Evolutionary conservation across 2,329 filamentous ascomycete species (phyloP), one percentile per base, ranked within the genome.

Genomic region (Trichothecium roseum): DNA sequence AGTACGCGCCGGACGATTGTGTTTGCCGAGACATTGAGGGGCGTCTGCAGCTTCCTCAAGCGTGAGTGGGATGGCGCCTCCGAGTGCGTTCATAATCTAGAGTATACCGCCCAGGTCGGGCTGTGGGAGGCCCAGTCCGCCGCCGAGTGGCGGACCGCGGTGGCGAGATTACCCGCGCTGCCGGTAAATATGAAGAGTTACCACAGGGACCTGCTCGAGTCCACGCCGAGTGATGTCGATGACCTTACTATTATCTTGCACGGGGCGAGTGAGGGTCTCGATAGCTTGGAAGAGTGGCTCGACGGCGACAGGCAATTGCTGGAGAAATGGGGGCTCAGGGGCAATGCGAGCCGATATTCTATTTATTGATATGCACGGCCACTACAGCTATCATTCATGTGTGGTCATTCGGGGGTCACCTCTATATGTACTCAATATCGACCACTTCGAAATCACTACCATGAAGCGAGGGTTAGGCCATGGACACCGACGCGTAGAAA

Each of bases 71-170:
- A 40, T 12, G 30, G 35, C 18, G 38, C 32, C 5, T 28, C 38
- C 16, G 36, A 28, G 17, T 31, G 38, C 31, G 28, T 30, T 13
- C 18, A 30, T 20, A 32, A 28, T 20, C 36, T 40, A 16, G 33
- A 32, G 36, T 40, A 35, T 8, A 38, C 38, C 10, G 38, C 36
- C 4, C 36, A 38, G 20, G 36, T 24, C 13, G 38, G 36, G 8
- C 36, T 40, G n/a, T 40, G 38, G 38, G 29, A 30, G 36, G 38
- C 38, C 24, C 31, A 30, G 35, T 26, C 33, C 8, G 37, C 34
- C 4, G 36, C 34, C 10, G 32, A 35, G 9, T 40, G 32, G 34
- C 15, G n/a, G 4, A 32, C 18, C 12, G 13, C 16, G 14, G 13
- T n/a, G 13, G 17, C 8, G 7, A 32, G 12, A 13, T 12, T 14